Evolutionary conservation across 352 stramenopile species (phyloP), one percentile per base, ranked within the genome.

Genomic region (Pythium scleroteichum): DNA sequence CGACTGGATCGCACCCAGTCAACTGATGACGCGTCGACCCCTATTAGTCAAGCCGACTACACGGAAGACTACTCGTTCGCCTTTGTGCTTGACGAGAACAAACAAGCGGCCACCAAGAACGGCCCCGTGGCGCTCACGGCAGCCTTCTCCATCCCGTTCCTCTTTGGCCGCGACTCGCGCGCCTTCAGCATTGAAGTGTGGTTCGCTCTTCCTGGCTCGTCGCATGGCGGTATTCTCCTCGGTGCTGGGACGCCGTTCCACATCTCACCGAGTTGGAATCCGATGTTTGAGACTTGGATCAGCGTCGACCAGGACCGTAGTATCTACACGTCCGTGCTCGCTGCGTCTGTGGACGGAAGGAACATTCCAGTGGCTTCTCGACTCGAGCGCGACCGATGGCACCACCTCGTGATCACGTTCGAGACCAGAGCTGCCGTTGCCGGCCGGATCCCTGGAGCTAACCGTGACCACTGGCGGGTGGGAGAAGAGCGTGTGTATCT

Each of bases 391-490:
- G 32, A 73, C 19, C 74, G 59, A 19, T 83, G 72, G 74, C 75
- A 83, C 47, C 76, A 86, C 42, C 39, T 86, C 24, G 64, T 64
- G 32, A 44, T 86, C 20, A 77, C 72, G 6, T 82, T 79, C 33
- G 60, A 75, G 29, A 56, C 57, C 13, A 24, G 24, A 19, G 52
- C 46, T 0, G 51, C 40, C 9, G 53, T 58, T 2, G 52, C 12
- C 3, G 22, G 16, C 17, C 32, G 12, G 2, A 48, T 54, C 19
- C 17, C 48, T 13, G 45, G 23, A 1, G 58, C n/a, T 1, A 50
- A 54, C 26, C 29, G 38, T 35, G 60, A 61, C 22, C 33, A 57
- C 19, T 54, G 60, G 39, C 53, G 52, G 0, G 20, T 54, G 4
- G 62, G 72, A 5, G 52, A 53, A 10, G 68, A 83, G 49, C 35